Conservation (phyloP, 345 rosid genomes). For the Dipteronia dyeriana region DNA sequence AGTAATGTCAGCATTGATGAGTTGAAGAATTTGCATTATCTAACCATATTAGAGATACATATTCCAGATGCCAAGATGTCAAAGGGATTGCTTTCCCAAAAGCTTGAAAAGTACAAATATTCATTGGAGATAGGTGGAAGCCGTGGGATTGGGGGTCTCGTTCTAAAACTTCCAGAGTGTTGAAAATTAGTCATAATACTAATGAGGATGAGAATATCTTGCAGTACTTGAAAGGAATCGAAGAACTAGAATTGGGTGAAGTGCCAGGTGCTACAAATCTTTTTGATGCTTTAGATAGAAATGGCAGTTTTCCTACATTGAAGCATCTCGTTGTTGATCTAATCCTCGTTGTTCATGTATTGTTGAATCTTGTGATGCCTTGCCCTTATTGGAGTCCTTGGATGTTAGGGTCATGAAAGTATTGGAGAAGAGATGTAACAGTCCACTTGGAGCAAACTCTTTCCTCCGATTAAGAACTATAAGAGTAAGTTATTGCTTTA, state of each 20-base stretch:
- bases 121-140: background rate
- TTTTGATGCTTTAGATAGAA: background rate
- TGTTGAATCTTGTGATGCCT: background rate
- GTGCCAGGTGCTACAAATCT: background rate
- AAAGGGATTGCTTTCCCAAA: background rate
- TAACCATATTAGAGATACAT: constrained; percentile 6
- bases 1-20: constrained; percentile 21
- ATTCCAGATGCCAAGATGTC: background rate
- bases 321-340: background rate
- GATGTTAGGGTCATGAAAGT: background rate
- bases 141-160: rapidly evolving
- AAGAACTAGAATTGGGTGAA: constrained; percentile 12
- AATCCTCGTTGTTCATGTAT: background rate
- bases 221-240: background rate
- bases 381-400: constrained; percentile 16
- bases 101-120: background rate
- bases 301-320: constrained; percentile 18
- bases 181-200: background rate
- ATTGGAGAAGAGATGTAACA: constrained; percentile 5
- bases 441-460: background rate
- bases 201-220: background rate
- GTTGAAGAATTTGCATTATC: constrained; percentile 14
- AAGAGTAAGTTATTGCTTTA: background rate
- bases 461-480: background rate
- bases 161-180: background rate